Evolutionary conservation across 2,329 filamentous ascomycete species (phyloP).

Genomic region (Diaporthe amygdali): DNA sequence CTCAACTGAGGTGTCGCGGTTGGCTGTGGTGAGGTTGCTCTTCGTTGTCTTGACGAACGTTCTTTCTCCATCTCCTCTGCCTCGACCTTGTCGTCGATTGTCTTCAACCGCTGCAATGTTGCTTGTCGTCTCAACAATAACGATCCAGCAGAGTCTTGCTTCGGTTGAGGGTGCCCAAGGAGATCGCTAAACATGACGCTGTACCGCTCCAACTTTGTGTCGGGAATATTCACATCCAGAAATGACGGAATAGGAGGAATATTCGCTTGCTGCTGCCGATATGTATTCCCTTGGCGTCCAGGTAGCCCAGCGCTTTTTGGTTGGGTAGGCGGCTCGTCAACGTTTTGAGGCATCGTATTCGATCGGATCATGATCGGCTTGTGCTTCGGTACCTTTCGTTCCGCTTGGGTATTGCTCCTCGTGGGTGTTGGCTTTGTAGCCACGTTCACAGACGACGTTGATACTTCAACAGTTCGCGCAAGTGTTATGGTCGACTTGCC

Average conservation of each 20-base stretch:
- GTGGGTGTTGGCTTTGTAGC: slow-evolving; percentile 27
- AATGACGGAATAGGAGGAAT: slow-evolving; percentile 42
- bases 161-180: slow-evolving; percentile 51
- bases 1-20: slow-evolving; percentile 50
- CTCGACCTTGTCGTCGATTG: slow-evolving; percentile 50
- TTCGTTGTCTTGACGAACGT: slow-evolving; percentile 39
- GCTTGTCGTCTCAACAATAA: slow-evolving; percentile 64
- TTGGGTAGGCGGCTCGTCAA: slow-evolving; percentile 14
- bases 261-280: neutral
- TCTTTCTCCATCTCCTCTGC: slow-evolving; percentile 40
- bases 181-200: slow-evolving; percentile 91
- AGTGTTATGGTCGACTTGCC: slow-evolving; percentile 28
- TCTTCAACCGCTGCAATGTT: slow-evolving; percentile 62
- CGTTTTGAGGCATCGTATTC: slow-evolving; percentile 43
- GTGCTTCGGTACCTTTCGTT: slow-evolving; percentile 41
- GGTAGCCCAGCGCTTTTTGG: slow-evolving; percentile 17
- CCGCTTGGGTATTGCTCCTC: slow-evolving; percentile 43
- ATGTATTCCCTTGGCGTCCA: slow-evolving; percentile 9
- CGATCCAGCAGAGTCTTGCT: slow-evolving; percentile 37
- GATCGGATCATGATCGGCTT: slow-evolving; percentile 50
- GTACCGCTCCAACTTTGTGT: slow-evolving; percentile 83
- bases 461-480: neutral
- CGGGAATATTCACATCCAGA: slow-evolving; percentile 81
- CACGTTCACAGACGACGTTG: slow-evolving; percentile 16
- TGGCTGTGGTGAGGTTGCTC: slow-evolving; percentile 56